Percentiles rank a stretch among this genome's conserved stretches.
phyloP scores from a whole-genome alignment of 164 flowering plant genomes.

The Saururus chinensis region DNA sequence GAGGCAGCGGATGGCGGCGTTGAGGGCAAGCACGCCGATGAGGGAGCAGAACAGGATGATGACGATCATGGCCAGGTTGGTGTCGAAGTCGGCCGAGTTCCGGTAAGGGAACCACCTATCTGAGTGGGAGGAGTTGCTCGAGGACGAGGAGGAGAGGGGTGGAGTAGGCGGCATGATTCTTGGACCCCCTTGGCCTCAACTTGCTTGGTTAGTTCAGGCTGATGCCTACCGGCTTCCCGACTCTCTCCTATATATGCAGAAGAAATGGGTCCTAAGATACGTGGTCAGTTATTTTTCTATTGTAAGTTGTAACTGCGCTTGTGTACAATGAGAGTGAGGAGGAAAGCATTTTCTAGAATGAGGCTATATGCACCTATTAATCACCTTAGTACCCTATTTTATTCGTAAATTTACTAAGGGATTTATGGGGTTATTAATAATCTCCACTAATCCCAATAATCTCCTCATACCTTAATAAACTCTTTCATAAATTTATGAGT shows the following conservation, averaged over 20 bases:
- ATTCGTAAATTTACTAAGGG: too few relatives aligned
- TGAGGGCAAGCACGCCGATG: neutral
- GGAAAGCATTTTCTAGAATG: too few relatives aligned
- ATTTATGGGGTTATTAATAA: too few relatives aligned
- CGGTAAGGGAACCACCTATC: neutral
- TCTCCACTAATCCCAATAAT: too few relatives aligned
- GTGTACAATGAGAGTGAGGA: neutral
- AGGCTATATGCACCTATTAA: too few relatives aligned
- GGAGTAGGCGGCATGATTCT: neutral
- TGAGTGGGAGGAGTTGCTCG: neutral
- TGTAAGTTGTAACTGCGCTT: neutral
- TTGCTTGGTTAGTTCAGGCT: neutral
- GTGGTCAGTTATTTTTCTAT: neutral
- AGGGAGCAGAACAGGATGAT: constrained; percentile 46
- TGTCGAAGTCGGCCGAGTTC: constrained; percentile 31
- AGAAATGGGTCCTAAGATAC: neutral
- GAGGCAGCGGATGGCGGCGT: neutral
- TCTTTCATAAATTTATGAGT: too few relatives aligned
- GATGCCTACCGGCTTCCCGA: too few relatives aligned
- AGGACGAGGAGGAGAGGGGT: constrained; percentile 2
- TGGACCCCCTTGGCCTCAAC: neutral
- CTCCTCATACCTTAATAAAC: too few relatives aligned
- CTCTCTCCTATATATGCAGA: neutral
- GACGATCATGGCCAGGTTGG: constrained; percentile 72
- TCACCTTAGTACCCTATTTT: too few relatives aligned